Base-by-base conservation (phyloP, 2,329 filamentous ascomycete genomes). In the Endothia cerciana region DNA sequence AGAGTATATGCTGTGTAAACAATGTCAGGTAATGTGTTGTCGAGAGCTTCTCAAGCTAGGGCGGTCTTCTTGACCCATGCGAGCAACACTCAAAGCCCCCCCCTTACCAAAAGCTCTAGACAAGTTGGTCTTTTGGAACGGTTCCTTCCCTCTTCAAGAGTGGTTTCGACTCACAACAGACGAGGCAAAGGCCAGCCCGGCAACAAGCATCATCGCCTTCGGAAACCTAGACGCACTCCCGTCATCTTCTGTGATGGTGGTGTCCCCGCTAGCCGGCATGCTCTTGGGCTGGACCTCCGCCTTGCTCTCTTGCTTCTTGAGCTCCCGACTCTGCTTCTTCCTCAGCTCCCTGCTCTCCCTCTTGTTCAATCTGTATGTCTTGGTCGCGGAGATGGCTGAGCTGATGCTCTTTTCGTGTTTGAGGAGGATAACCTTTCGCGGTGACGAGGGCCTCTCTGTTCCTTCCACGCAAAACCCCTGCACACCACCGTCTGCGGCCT, bases 161-260 rank as follows among this genome's bases (percentile, higher is more conserved):
- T 62, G 62, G 3, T 43, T 30, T 56, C 65, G 65, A 51, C 69
- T 63, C 8, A 73, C 66, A 59, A 72, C 67, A 60, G 71, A 69
- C 33, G 72, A 72, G 2, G 72, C 63, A 47, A 74, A 65, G 3
- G 71, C 70, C 69, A 73, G 62, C 7, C 74, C 72, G 4, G 74
- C 74, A 67, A 77, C 70, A 57, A 75, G 51, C 70, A 74, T 70
- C 68, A 75, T 71, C 60, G 77, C 70, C 22, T 70, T 64, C 0
- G 73, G 72, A 38, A 76, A 63, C 7, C 64, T 28, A 36, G 62
- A 51, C 4, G 60, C 57, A 8, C 36, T 59, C 4, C n/a, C 62
- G 0, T 38, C 63, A 17, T 62, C 60, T 30, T 65, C 57, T 15
- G 33, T 56, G 4, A 38, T 58, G 38, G 36, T 56, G 40, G 25